These are phyloP conservation scores for Petunia hybrid DNA, from an alignment of 305 asterid species.

Conservation along the genomic window DNA sequence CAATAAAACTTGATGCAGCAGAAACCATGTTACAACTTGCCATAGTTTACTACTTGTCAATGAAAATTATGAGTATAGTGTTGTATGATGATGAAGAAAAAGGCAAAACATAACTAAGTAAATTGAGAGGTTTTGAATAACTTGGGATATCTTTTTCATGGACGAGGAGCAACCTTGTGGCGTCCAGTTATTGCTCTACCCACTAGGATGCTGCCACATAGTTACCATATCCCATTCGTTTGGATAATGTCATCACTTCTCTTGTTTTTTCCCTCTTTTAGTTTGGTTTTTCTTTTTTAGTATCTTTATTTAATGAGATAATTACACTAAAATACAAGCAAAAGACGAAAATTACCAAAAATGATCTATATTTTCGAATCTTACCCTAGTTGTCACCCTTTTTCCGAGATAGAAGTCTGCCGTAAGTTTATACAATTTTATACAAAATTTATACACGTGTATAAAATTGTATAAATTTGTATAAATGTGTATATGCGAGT, in stretches of 20 bases:
- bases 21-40: conserved; percentile 42
- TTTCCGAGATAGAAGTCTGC: too few relatives aligned
- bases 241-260: conserved; percentile 48
- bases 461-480: too few relatives aligned
- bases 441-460: too few relatives aligned
- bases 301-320: too few relatives aligned
- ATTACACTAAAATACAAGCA: too few relatives aligned
- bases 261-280: not conserved
- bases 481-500: too few relatives aligned
- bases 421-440: too few relatives aligned
- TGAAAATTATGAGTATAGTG: conserved; percentile 3
- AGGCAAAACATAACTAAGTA: not conserved
- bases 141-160: conserved; percentile 43
- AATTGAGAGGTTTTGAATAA: conserved; percentile 8
- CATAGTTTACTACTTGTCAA: conserved; percentile 29
- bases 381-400: too few relatives aligned
- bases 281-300: not conserved
- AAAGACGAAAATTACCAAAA: too few relatives aligned
- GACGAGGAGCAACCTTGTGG: conserved; percentile 39
- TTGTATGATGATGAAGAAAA: conserved; percentile 12
- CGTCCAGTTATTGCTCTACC: conserved; percentile 39
- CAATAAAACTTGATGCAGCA: conserved; percentile 39
- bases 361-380: too few relatives aligned
- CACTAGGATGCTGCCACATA: conserved; percentile 48
- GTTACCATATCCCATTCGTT: conserved; percentile 44